A percentile compares a stretch with the other conserved stretches of the same genome.
These are phyloP conservation scores for Claviceps humidiphila DNA, from an alignment of 2,329 filamentous ascomycete genomes.

Conservation along the genomic window DNA sequence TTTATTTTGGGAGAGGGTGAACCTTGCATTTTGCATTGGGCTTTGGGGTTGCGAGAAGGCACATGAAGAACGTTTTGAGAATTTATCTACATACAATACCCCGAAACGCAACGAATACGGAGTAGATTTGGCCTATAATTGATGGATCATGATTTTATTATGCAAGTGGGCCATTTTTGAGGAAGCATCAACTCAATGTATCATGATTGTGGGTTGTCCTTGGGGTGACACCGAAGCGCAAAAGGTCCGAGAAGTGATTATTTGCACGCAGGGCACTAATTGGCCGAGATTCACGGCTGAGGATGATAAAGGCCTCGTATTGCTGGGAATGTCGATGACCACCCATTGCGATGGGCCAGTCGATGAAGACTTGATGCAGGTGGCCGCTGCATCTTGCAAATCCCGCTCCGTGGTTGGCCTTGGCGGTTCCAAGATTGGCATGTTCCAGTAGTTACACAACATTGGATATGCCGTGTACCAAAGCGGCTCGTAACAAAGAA, in stretches of 20 bases:
- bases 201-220: background rate
- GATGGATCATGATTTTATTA: background rate
- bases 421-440: background rate
- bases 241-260: background rate
- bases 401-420: background rate
- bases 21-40: background rate
- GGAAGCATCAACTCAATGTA: background rate
- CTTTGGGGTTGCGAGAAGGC: background rate
- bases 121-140: background rate
- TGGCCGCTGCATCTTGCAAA: background rate
- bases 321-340: background rate
- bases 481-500: background rate
- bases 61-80: background rate
- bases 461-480: background rate
- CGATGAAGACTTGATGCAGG: background rate
- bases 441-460: background rate
- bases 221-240: background rate
- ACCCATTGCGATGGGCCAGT: background rate
- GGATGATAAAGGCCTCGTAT: background rate
- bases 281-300: background rate
- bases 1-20: background rate
- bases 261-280: background rate
- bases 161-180: background rate
- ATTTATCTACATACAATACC: background rate
- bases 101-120: background rate